A percentile compares a stretch with the other conserved stretches of the same genome.
These are phyloP conservation scores for Eucalyptus rudis DNA, from an alignment of 345 rosid genomes.

Conservation along the genomic window DNA sequence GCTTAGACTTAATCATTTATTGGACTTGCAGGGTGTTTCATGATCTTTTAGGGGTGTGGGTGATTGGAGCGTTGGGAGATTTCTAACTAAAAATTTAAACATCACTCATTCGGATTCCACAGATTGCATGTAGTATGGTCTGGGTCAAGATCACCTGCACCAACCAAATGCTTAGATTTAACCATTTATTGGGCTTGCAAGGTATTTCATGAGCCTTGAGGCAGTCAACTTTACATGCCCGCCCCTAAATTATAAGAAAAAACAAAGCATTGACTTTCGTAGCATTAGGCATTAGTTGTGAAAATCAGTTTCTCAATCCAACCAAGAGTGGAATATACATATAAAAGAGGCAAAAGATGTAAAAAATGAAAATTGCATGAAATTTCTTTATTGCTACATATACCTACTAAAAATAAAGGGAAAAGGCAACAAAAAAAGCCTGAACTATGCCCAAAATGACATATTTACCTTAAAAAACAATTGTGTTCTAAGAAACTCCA, in stretches of 20 bases:
- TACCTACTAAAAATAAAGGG: neutral
- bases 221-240: neutral
- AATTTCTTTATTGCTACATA: neutral
- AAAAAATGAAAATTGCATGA: neutral
- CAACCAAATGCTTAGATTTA: neutral
- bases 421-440: neutral
- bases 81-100: neutral
- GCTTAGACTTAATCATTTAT: neutral
- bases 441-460: neutral
- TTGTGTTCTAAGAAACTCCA: no score
- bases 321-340: neutral
- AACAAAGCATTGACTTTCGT: neutral
- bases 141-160: neutral
- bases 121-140: accelerated
- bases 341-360: neutral
- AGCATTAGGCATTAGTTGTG: neutral
- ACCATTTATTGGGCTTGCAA: neutral
- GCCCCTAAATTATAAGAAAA: neutral
- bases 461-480: neutral
- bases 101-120: neutral
- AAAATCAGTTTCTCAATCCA: neutral
- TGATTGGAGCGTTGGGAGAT: neutral
- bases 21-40: neutral
- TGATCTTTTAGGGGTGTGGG: no score
- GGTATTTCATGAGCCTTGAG: neutral